Percentiles rank a stretch among this genome's conserved stretches.
Conservation (phyloP, 1,139 yeast genomes). For the Kodamaea arcana region DNA sequence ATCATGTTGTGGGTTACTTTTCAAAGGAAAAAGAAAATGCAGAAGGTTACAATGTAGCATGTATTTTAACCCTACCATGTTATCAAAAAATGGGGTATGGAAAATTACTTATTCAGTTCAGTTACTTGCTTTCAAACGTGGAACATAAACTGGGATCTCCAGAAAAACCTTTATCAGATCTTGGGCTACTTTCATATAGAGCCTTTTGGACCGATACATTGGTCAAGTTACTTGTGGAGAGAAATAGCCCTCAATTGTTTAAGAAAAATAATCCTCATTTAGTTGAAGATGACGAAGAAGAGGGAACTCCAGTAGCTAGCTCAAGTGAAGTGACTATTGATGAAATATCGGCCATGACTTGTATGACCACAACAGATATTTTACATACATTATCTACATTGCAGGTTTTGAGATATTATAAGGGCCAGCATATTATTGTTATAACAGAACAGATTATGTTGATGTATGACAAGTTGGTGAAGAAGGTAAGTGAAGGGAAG, state of each 20-base stretch:
- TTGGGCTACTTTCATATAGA: slow-evolving; percentile 87
- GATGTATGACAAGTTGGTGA: slow-evolving; percentile 68
- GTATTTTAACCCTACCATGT: slow-evolving; percentile 92
- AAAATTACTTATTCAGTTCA: slow-evolving; percentile 83
- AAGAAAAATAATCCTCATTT: slow-evolving; percentile 34
- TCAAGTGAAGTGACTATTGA: slow-evolving; percentile 80
- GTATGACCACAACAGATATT: slow-evolving; percentile 97
- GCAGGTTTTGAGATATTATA: slow-evolving; percentile 85
- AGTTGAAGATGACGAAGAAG: slow-evolving; percentile 31
- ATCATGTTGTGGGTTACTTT: slow-evolving; percentile 92
- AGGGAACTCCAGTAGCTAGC: slow-evolving; percentile 22
- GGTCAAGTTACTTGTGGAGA: slow-evolving; percentile 68
- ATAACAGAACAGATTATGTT: slow-evolving; percentile 79
- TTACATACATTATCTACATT: slow-evolving; percentile 88
- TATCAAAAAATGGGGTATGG: slow-evolving; percentile 96
- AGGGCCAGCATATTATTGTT: slow-evolving; percentile 94
- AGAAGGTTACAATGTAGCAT: slow-evolving; percentile 94
- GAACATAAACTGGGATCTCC: slow-evolving; percentile 95
- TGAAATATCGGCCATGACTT: slow-evolving; percentile 78
- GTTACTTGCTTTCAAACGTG: slow-evolving; percentile 80
- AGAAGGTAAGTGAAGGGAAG: slow-evolving; percentile 56
- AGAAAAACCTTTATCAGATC: slow-evolving; percentile 92
- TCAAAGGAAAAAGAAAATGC: slow-evolving; percentile 96
- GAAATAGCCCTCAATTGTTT: slow-evolving; percentile 39
- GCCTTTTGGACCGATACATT: slow-evolving; percentile 96